Base-by-base conservation (phyloP, 1,139 yeast genomes). In the Saccharomyces hybrid region DNA sequence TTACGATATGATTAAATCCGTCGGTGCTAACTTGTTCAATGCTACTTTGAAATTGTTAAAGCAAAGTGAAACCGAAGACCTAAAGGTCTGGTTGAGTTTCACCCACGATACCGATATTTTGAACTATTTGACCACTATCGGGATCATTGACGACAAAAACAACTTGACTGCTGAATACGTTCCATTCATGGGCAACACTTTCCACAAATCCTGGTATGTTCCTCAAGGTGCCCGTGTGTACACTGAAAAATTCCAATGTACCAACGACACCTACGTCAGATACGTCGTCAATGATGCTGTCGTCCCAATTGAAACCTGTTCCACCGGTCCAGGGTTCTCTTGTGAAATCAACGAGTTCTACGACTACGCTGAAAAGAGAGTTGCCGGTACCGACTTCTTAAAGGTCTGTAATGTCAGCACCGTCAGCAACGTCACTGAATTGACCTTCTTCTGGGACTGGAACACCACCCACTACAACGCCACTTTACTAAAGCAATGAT, bases 31-130 rank as follows among this genome's bases (percentile, higher is more conserved):
- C 2, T 73, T 73, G 56, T 74, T 79, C 55, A 78, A 81, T 56
- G 83, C 86, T 47, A 61, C 69, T 7, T 56, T 63, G 31, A 59
- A 62, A 13, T 56, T 68, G 41, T 57, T 69, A 60, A 57, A 61
- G 42, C 60, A 66, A 48, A 62, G 63, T 20, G 56, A 61, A 3
- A 54, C 54, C 2, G 49, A 58, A 23, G 67, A 63, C 42, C 70
- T 68, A 48, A 70, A 72, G 46, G 62, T 75, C 48, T 71, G 70
- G 57, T 69, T 79, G 58, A 73, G 79, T 13, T 83, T 83, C 67
- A 73, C 83, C 25, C 89, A 84, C 65, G 88, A 84, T 64, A 73
- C 81, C 48, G 84, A 83, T 62, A 67, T 83, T 47, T 73, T 78
- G 50, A 73, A 78, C 42, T 77, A 75, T 60, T 71, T 78, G 53